Evolutionary conservation across 2,329 filamentous ascomycete species (phyloP), one percentile per base, ranked within the genome.

Genomic region (Aspergillus ochraceoroseus): DNA sequence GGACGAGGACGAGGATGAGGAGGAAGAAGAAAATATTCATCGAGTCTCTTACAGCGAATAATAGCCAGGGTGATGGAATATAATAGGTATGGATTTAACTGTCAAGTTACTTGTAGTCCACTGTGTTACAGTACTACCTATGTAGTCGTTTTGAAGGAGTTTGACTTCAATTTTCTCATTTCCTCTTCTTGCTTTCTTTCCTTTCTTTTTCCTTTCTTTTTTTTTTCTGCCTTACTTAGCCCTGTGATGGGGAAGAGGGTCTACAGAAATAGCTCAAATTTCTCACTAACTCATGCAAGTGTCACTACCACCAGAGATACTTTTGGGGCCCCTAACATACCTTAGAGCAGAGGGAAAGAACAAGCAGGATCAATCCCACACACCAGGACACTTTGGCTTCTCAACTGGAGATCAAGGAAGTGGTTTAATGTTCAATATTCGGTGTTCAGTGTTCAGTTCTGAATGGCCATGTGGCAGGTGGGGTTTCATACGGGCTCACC

Each of bases 401-500:
- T n/a, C n/a, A n/a, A n/a, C n/a, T n/a, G n/a, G n/a, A n/a, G n/a
- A n/a, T n/a, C n/a, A n/a, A n/a, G n/a, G n/a, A n/a, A n/a, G n/a
- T n/a, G n/a, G n/a, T n/a, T n/a, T n/a, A n/a, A n/a, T n/a, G n/a
- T n/a, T n/a, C n/a, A n/a, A n/a, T n/a, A n/a, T n/a, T n/a, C n/a
- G n/a, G n/a, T n/a, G n/a, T n/a, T n/a, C n/a, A n/a, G 9, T 22
- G 37, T 30, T 38, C 22, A 38, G 19, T 41, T 35, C 42, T 50
- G 41, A 45, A 44, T 41, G 45, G 41, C 54, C 55, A 58, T 55
- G 53, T 58, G 55, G 56, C 49, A 38, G 54, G 54, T 58, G 55
- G 56, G 51, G 57, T 57, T 53, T 49, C 43, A 38, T 52, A 55
- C 54, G 59, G 59, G 54, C 55, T 59, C 49, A 56, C 54, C 58